Base-by-base conservation (phyloP, 2,329 filamentous ascomycete species). In the Diplodia seriata region DNA sequence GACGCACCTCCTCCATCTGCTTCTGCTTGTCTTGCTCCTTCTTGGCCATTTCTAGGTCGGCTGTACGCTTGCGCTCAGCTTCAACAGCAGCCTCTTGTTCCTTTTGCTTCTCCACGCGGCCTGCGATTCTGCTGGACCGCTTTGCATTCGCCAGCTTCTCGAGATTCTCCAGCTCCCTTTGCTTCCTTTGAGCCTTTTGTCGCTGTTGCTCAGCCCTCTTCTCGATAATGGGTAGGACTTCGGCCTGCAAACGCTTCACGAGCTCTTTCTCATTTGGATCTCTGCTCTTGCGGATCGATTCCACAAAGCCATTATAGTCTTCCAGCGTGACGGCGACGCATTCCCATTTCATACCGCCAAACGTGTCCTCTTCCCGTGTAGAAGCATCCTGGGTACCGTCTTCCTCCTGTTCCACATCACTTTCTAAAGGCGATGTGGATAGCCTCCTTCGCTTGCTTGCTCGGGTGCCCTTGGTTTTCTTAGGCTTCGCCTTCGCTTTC, bases 111-210 rank as follows among this genome's bases (percentile, higher is more conserved):
- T 97, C 93, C 40, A 89, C 83, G 76, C 93, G 96, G 71, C 87
- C 86, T 20, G 94, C 94, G 72, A 99, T 88, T 70, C 95, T 89
- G 74, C 92, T 97, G 0, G 95, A 99, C 70, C 95, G 86, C 81
- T 99, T 99, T 4, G 95, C 94, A 68, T 90, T 92, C n/a, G 93
- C 93, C 81, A 98, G 86, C 76, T 95, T 94, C 73, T 94, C 90
- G 71, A 97, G 79, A 72, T 89, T 93, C 64, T 93, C 83, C 26
- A 97, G 80, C 74, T 98, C 94, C 70, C 90, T 92, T 76, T 96
- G 88, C 73, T 90, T 90, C 83, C 83, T 92, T 85, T 80, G 88
- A 81, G 84, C 82, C 78, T 94, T 94, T 69, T 89, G 89, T 36
- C 89, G 86, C 73, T 94, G 82, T 55, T 84, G 83, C 72, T 89